A percentile compares a stretch with the other conserved stretches of the same genome.
Evolutionary conservation across 108 stramenopile species (phyloP).

Genomic region (Epithemia pelagica): DNA sequence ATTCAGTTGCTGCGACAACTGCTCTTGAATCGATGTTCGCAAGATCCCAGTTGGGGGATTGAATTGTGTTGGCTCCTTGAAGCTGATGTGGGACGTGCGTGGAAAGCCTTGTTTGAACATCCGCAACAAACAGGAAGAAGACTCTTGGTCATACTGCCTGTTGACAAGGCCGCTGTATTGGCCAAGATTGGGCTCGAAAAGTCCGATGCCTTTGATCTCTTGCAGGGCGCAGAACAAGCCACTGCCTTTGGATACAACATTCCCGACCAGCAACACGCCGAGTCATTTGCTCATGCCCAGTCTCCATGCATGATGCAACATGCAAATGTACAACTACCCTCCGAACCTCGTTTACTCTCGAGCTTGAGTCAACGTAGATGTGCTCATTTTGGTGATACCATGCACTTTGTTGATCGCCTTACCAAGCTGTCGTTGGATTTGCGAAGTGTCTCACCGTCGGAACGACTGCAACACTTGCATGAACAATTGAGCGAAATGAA

Average conservation of each 20-base stretch:
- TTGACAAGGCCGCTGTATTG: slow-evolving; percentile 73
- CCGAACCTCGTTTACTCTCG: slow-evolving; percentile 31
- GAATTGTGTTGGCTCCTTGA: slow-evolving; percentile 85
- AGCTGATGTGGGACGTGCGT: slow-evolving; percentile 83
- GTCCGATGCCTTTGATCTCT: slow-evolving; percentile 72
- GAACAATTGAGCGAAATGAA: slow-evolving; percentile 61
- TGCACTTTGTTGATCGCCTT: slow-evolving; percentile 79
- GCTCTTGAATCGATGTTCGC: slow-evolving; percentile 50
- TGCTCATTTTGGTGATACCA: slow-evolving; percentile 84
- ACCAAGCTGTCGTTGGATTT: slow-evolving; percentile 78
- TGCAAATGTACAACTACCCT: not conserved
- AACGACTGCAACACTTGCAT: slow-evolving; percentile 30
- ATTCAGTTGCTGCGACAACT: slow-evolving; percentile 60
- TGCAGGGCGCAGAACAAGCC: slow-evolving; percentile 83
- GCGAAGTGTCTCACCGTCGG: slow-evolving; percentile 33
- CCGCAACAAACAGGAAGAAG: slow-evolving; percentile 75
- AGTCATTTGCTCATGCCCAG: slow-evolving; percentile 10
- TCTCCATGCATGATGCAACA: not conserved
- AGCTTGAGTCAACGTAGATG: slow-evolving; percentile 68
- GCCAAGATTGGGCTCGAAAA: slow-evolving; percentile 76
- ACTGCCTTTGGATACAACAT: slow-evolving; percentile 70
- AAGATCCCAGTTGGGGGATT: slow-evolving; percentile 75
- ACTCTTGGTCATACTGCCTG: slow-evolving; percentile 73
- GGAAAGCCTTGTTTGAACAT: slow-evolving; percentile 84
- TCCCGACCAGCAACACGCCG: slow-evolving; percentile 9